Evolutionary conservation across 176 grass and related monocot species (phyloP), one percentile per base, ranked within the genome.

Genomic region (Juncus inflexus): DNA sequence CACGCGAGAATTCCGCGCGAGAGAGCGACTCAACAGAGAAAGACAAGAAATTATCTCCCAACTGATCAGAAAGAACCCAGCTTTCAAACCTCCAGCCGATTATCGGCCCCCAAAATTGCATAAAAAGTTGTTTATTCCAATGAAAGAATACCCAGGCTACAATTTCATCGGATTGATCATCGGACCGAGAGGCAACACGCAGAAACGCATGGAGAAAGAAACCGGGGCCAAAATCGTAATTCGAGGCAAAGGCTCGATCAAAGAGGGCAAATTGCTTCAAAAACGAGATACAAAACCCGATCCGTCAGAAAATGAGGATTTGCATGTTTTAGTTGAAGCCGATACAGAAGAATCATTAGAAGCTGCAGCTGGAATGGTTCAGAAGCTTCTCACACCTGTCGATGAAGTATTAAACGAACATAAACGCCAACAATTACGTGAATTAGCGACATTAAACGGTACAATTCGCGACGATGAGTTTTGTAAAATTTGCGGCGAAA

Each of bases 121-220:
- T 53, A 99, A 86, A 85, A 99, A 99, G 55, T 80, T 99, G n/a
- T 99, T 86, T 68, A 92, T 99, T 67, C 94, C 89, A 36, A 89
- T 96, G 85, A 92, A 99, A 78, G 94, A 92, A 58, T 99, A 86
- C 62, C 94, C 89, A 0, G 94, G 89, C 12, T 92, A 90, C 69
- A 99, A 99, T 72, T 99, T 99, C 12, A 99, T 99, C 1, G 88
- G 94, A 0, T 78, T 99, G 62, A 99, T 99, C 50, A 99, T 99
- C 0, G 88, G 88, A 0, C 94, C 88, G 2, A 76, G 88, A 0
- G 94, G 94, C 5, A 92, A 92, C 75, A 99, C 88, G 0, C 88
- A 99, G 76, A 99, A 99, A 83, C 71, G 94, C 40, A 99, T 99
- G 94, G 94, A 92, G 85, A 99, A 89, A 75, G 94, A 99, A 79